Evolutionary conservation across 179 eudicot species (phyloP).

Genomic region (Camellia oleifera): DNA sequence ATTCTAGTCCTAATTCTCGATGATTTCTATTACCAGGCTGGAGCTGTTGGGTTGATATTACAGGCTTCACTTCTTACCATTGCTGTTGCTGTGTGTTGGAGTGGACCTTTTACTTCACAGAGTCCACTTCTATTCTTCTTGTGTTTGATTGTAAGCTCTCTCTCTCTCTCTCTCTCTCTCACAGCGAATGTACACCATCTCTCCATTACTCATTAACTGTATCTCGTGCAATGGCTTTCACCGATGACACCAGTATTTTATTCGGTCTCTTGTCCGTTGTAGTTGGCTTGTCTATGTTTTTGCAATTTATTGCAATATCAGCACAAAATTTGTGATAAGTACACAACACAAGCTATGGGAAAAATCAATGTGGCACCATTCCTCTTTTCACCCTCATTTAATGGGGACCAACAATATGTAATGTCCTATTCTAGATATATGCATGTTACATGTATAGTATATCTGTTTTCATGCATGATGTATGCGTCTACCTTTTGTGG

Average conservation of each 20-base stretch:
- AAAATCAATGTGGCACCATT: neutral
- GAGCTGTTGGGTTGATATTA: slow-evolving; percentile 76
- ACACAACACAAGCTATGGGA: no score
- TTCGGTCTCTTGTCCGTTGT: neutral
- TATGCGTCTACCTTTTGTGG: neutral
- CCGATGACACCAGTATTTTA: no score
- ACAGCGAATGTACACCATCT: no score
- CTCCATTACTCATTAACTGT: neutral
- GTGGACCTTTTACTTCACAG: slow-evolving; percentile 62
- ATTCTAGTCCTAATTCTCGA: slow-evolving; percentile 12
- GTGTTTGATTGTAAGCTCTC: slow-evolving; percentile 61
- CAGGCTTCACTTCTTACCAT: slow-evolving; percentile 80
- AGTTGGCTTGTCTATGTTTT: neutral
- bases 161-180: slow-evolving; percentile 7
- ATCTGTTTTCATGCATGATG: neutral
- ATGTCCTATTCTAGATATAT: neutral
- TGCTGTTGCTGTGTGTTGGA: slow-evolving; percentile 88
- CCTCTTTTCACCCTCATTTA: no score
- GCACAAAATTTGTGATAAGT: no score
- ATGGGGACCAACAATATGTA: neutral
- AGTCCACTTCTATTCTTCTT: slow-evolving; percentile 70
- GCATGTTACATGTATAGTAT: neutral
- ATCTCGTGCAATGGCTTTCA: neutral
- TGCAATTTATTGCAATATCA: neutral
- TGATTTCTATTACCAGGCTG: slow-evolving; percentile 58